Evolutionary conservation across 2,329 filamentous ascomycete species (phyloP), one percentile per base, ranked within the genome.

Genomic region (Penicillium sp.): DNA sequence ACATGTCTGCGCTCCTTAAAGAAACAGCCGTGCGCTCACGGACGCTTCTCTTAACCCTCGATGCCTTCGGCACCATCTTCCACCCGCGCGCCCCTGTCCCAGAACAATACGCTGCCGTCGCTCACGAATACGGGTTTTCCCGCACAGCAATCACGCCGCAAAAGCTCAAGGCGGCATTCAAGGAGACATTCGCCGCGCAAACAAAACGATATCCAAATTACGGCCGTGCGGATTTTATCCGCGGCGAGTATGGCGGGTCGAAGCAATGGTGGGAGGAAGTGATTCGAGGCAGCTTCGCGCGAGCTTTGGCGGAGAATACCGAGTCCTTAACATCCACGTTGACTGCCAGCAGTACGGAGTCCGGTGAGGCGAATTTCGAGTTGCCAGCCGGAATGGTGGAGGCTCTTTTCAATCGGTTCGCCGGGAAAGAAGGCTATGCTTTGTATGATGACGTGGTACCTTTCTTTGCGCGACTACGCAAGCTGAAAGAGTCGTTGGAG

Each of bases 61-160:
- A 78, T 60, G 75, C 75, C 27, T 75, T 78, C 50, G 70, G 68
- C 18, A 78, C 76, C 3, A 54, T 78, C 41, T 78, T 77, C 58
- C 58, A 72, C 44, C 75, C 76, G 0, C 69, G 69, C 49, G 56
- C 60, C 3, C 68, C 75, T 1, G 60, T 78, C 26, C 62, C 70
- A 6, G 60, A 66, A 7, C 72, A 76, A 56, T 78, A 78, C 61
- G 63, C 70, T 21, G 56, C 68, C 9, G 61, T 68, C 41, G 75
- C 75, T 12, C 63, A 68, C 51, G 48, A 64, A 47, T 73, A 69
- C 56, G 68, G 71, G 15, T 55, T 77, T 20, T 61, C 63, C 37
- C 62, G 46, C n/a, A 51, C 59, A 6, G 21, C 50, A 23, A 41
- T 70, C 48, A 68, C 67, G 17, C 45, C 66, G 6, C 48, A 64